phyloP scores from a whole-genome alignment of 2,329 filamentous ascomycete genomes.

The Thielaviopsis musarum region DNA sequence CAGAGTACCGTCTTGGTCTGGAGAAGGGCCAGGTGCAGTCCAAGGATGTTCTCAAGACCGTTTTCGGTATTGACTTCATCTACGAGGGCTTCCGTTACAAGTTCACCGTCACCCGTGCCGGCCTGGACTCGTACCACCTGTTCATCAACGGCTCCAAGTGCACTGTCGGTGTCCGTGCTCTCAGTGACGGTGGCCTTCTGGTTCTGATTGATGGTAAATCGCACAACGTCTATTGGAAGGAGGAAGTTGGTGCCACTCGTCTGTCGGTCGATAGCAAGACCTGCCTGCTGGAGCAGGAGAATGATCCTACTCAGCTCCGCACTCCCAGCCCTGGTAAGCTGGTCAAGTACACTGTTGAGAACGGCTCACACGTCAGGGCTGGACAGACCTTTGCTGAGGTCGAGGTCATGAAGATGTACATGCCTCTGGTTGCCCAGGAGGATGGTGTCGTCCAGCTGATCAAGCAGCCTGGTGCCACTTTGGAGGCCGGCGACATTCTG shows the following conservation, averaged over 20 bases:
- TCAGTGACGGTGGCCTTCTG: conserved; percentile 86
- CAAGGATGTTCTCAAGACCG: conserved; percentile 93
- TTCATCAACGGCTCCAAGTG: conserved; percentile 99
- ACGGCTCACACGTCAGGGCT: conserved; percentile 80
- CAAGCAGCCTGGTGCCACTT: conserved; percentile 95
- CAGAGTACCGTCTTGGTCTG: conserved; percentile 71
- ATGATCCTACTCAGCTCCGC: conserved; percentile 91
- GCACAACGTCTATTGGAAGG: conserved; percentile 99
- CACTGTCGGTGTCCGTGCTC: conserved; percentile 75
- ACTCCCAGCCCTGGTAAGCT: conserved; percentile 93
- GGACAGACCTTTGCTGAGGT: conserved; percentile 92
- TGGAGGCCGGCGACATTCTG: conserved; percentile 96
- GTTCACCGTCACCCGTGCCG: conserved; percentile 90
- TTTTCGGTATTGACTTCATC: conserved; percentile 96
- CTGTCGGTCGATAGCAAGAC: conserved; percentile 97
- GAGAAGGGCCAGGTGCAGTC: conserved; percentile 96
- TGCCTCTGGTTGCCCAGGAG: conserved; percentile 89
- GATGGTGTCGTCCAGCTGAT: conserved; percentile 95
- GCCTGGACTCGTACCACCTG: conserved; percentile 83
- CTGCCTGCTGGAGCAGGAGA: conserved; percentile 93
- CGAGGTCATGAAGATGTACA: conserved; percentile 99
- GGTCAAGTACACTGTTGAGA: conserved; percentile 94
- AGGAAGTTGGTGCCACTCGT: conserved; percentile 89
- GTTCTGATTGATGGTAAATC: conserved; percentile 81
- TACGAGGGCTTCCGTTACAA: conserved; percentile 95